Percentiles rank a stretch among this genome's conserved stretches.
Evolutionary conservation across 1,139 yeast species (phyloP).

Genomic region (Taiozyma sp.): DNA sequence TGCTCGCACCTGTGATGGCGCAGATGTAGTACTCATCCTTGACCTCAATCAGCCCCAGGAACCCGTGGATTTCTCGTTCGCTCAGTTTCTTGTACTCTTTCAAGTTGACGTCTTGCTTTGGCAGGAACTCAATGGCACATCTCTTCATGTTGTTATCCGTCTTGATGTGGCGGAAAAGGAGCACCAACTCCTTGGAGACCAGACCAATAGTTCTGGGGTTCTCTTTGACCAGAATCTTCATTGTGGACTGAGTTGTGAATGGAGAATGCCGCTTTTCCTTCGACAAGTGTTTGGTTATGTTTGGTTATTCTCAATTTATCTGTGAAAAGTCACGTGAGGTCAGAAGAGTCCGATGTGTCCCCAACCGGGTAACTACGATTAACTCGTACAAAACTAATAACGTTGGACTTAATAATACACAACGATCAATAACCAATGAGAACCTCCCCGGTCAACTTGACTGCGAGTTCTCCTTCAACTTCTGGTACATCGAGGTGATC

Average conservation of each 20-base stretch:
- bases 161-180: constrained; percentile 40
- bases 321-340: not conserved
- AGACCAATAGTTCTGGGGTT: constrained; percentile 51
- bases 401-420: not conserved
- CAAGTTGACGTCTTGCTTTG: constrained; percentile 31
- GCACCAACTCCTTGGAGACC: constrained; percentile 43
- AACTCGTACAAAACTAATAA: too few species aligned
- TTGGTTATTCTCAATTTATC: not conserved
- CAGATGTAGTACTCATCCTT: constrained; percentile 67
- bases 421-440: not conserved
- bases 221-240: constrained; percentile 47
- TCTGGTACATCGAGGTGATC: constrained; percentile 80
- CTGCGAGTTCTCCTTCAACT: constrained; percentile 34
- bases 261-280: too few species aligned
- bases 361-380: too few species aligned
- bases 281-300: too few species aligned
- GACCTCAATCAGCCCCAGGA: constrained; percentile 75
- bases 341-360: too few species aligned
- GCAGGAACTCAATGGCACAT: constrained; percentile 49
- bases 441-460: not conserved
- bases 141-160: constrained; percentile 26
- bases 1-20: constrained; percentile 66
- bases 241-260: constrained; percentile 13
- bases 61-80: constrained; percentile 63
- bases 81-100: constrained; percentile 44